Percentiles rank a stretch among this genome's conserved stretches.
phyloP scores from a whole-genome alignment of 2,329 filamentous ascomycete genomes.

The Orbilia brochopaga region DNA sequence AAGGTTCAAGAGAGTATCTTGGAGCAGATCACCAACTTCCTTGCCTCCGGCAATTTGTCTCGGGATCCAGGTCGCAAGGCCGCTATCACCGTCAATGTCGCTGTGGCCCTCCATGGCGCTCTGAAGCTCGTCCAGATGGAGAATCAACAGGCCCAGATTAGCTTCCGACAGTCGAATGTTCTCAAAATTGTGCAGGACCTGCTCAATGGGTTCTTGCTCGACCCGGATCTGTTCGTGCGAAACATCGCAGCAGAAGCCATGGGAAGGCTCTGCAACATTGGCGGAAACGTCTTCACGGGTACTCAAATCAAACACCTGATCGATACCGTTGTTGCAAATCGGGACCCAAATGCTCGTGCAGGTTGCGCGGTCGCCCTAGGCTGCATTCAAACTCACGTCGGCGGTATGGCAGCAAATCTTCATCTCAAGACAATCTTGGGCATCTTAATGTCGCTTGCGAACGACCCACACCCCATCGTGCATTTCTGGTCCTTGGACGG shows the following conservation, averaged over 20 bases:
- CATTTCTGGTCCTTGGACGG: constrained; percentile 97
- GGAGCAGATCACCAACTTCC: constrained; percentile 88
- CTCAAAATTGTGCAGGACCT: constrained; percentile 62
- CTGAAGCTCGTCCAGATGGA: constrained; percentile 77
- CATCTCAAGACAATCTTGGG: constrained; percentile 97
- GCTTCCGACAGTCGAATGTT: constrained; percentile 52
- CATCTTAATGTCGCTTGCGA: constrained; percentile 96
- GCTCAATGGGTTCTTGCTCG: constrained; percentile 79
- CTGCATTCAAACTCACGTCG: constrained; percentile 91
- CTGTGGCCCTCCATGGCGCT: constrained; percentile 77
- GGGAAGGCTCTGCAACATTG: constrained; percentile 80
- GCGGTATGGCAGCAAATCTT: constrained; percentile 94
- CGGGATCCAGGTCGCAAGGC: constrained; percentile 86
- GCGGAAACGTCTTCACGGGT: constrained; percentile 87
- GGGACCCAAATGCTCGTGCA: constrained; percentile 89
- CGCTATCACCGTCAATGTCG: constrained; percentile 88
- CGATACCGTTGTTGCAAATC: constrained; percentile 90
- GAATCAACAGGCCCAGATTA: constrained; percentile 48
- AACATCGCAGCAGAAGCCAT: constrained; percentile 83
- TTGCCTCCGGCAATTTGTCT: constrained; percentile 78
- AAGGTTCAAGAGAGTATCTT: constrained; percentile 96
- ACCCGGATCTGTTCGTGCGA: constrained; percentile 84
- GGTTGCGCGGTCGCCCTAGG: constrained; percentile 94
- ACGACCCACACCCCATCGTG: constrained; percentile 90
- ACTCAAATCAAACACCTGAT: constrained; percentile 88